Percentiles rank a stretch among this genome's conserved stretches.
Conservation (phyloP, 2,329 filamentous ascomycete species). For the Colletotrichum destructivum region DNA sequence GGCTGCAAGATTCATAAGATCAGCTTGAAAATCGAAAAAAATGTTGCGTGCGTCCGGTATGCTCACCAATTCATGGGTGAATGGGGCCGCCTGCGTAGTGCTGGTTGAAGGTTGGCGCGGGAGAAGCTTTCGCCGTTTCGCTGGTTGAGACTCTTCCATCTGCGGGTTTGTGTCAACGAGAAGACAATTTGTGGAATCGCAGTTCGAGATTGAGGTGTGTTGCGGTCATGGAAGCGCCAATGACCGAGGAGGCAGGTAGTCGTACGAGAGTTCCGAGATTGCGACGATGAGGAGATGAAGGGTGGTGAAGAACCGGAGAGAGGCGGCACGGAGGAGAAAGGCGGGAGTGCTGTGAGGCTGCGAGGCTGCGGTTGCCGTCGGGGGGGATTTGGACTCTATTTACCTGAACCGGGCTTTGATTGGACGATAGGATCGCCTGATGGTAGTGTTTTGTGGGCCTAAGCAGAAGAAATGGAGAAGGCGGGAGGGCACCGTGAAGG, state of each 20-base stretch:
- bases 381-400: constrained; percentile 4
- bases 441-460: not conserved
- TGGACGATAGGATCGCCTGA: not conserved
- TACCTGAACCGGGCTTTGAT: not conserved
- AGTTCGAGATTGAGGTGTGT: not conserved
- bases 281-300: constrained; percentile 4
- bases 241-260: not conserved
- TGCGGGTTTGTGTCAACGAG: constrained; percentile 31
- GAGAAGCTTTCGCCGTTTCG: constrained; percentile 44
- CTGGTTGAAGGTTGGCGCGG: constrained; percentile 31
- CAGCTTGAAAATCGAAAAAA: constrained; percentile 28
- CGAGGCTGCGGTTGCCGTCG: constrained; percentile 7
- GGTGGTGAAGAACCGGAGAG: constrained; percentile 6
- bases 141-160: constrained; percentile 44
- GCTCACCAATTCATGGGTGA: constrained; percentile 42
- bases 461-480: constrained; percentile 6
- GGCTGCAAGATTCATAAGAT: constrained; percentile 44
- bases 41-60: constrained; percentile 36
- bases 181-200: constrained; percentile 4
- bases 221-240: constrained; percentile 19
- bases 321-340: constrained; percentile 6
- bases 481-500: constrained; percentile 3
- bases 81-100: constrained; percentile 37
- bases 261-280: constrained; percentile 6
- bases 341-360: constrained; percentile 15